These are phyloP conservation scores for Coix lacrymajobi DNA, from an alignment of 176 grass and related monocot species.

Conservation along the genomic window DNA sequence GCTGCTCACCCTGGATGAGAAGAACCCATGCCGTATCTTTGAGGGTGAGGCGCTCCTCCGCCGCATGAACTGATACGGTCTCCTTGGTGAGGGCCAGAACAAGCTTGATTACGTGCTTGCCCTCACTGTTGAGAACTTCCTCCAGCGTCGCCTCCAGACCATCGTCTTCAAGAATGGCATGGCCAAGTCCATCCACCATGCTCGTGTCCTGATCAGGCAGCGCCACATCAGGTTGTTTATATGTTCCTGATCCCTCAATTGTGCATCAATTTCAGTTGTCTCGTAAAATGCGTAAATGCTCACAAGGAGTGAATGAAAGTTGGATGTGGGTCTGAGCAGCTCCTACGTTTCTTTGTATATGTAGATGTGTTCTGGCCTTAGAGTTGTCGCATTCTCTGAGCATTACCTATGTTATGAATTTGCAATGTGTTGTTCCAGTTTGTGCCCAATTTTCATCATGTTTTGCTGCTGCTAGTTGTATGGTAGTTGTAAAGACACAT, in stretches of 20 bases:
- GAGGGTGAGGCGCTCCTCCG: conserved; percentile 65
- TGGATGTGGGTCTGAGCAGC: background rate
- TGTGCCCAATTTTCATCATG: background rate
- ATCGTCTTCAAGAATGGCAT: conserved; percentile 69
- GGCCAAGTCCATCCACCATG: conserved; percentile 76
- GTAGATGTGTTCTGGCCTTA: background rate
- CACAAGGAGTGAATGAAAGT: background rate
- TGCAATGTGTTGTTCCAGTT: background rate
- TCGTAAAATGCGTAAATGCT: background rate
- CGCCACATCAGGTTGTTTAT: conserved; percentile 52
- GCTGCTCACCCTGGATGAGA: conserved; percentile 58
- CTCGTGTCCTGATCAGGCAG: conserved; percentile 63
- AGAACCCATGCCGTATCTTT: conserved; percentile 61
- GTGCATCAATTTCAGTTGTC: background rate
- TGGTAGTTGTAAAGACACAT: background rate
- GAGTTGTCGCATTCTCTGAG: background rate
- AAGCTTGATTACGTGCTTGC: conserved; percentile 77
- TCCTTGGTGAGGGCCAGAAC: conserved; percentile 54
- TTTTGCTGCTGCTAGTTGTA: background rate
- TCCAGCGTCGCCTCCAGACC: conserved; percentile 57
- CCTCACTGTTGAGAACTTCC: conserved; percentile 63
- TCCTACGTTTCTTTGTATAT: background rate
- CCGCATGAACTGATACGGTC: conserved; percentile 54
- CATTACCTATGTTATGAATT: background rate
- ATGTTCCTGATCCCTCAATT: background rate